Evolutionary conservation across 2,329 filamentous ascomycete species (phyloP).

Genomic region (Penicillium sp.): DNA sequence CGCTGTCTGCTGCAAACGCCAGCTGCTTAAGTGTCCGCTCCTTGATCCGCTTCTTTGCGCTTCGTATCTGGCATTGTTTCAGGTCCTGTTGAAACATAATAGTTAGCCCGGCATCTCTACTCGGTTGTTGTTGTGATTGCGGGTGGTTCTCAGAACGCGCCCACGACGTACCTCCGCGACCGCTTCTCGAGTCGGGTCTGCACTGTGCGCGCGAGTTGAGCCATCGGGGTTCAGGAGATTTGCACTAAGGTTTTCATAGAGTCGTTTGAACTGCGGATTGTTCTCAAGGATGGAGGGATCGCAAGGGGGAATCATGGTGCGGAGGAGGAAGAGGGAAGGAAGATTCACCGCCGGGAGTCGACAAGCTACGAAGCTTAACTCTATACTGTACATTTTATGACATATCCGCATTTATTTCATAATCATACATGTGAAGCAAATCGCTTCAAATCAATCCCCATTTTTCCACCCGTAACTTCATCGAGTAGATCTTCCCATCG

Average conservation of each 20-base stretch:
- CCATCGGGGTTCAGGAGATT: conserved; percentile 40
- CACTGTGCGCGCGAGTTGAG: conserved; percentile 34
- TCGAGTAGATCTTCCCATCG: conserved; percentile 12
- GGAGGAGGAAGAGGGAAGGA: conserved; percentile 6
- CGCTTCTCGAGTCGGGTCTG: conserved; percentile 28
- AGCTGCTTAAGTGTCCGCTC: conserved; percentile 30
- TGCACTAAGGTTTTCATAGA: conserved; percentile 40
- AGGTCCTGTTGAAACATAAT: conserved; percentile 28
- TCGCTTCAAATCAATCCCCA: conserved; percentile 15
- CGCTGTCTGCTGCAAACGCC: conserved; percentile 32
- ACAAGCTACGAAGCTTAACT: neutral
- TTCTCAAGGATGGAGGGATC: conserved; percentile 37
- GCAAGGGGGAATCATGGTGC: conserved; percentile 42
- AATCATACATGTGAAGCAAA: conserved; percentile 35
- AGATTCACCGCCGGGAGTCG: conserved; percentile 18
- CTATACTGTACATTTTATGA: conserved; percentile 24
- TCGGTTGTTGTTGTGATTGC: neutral
- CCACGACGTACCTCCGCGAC: conserved; percentile 31
- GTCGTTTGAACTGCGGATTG: conserved; percentile 42
- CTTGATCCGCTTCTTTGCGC: conserved; percentile 34
- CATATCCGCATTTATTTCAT: conserved; percentile 38
- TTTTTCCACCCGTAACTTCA: conserved; percentile 12
- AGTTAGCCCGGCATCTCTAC: neutral
- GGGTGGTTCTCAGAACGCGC: neutral
- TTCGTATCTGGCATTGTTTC: conserved; percentile 30